Evolutionary conservation across 768 basidiomycete species (phyloP), one percentile per base, ranked within the genome.

Genomic region (Leccinum disarticulatum): DNA sequence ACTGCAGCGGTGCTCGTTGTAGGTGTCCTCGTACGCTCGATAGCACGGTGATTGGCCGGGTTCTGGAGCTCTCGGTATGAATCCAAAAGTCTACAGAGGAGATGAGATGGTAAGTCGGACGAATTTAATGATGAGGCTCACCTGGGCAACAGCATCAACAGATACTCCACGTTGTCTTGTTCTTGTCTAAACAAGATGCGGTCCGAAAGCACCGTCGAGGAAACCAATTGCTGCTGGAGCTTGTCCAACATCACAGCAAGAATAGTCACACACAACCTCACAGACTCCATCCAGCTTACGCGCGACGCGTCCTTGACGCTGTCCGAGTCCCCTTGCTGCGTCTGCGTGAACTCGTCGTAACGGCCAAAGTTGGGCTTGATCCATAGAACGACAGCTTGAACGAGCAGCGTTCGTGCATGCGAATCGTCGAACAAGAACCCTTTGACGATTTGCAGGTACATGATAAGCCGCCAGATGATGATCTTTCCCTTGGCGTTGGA

Each of bases 351-450:
- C 73, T 95, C 95, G 63, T 98, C 94, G 68, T 89, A 98, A 30
- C 85, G 84, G 27, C 95, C 95, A 67, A 98, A 92, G 72, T 95
- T 88, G 2, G 95, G 93, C 70, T 95, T 96, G 64, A 98, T 88
- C 95, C 95, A 98, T 22, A 88, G 83, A 9, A 95, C 87, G 28
- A 98, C 86, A 19, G 88, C 86, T 63, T 97, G 95, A 7, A 96
- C 87, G 3, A 98, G 79, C 6, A 90, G 75, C 1, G 87, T 81
- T 30, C 96, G 86, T 14, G 90, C 87, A 56, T 91, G 82, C 1
- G 88, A 76, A 59, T 89, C 86, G 67, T 95, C 91, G 70, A 98
- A 96, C 52, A 95, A 73, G 74, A 91, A 90, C 25, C 90, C 87
- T 67, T 91, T 90, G 27, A 94, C 91, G 60, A 98, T 85, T 67